Percentiles rank a stretch among this genome's conserved stretches.
These are phyloP conservation scores for Globisporangium parvum DNA, from an alignment of 352 stramenopile genomes.

Conservation along the genomic window DNA sequence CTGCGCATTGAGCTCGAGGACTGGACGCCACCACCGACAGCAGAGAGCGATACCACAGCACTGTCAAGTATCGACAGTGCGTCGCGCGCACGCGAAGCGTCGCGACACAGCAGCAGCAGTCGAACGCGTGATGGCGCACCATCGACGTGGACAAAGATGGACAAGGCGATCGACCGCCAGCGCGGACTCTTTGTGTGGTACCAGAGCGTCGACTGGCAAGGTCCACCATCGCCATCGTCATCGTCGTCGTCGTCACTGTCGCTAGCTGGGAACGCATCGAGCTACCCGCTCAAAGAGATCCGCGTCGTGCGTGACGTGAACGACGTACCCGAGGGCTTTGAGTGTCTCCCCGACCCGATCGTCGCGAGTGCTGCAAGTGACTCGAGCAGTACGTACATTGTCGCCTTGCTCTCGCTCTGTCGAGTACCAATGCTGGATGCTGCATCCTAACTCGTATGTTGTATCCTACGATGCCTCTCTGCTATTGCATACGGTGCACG, in stretches of 20 bases:
- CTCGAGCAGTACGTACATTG: conserved; percentile 25
- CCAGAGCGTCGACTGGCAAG: conserved; percentile 24
- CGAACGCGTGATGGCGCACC: not conserved
- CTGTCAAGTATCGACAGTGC: not conserved
- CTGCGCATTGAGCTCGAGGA: conserved; percentile 37
- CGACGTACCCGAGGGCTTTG: conserved; percentile 64
- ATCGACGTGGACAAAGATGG: conserved; percentile 46
- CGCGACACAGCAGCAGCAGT: conserved; percentile 4
- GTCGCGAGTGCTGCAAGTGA: conserved; percentile 19
- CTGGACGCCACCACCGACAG: conserved; percentile 11
- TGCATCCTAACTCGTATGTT: not conserved
- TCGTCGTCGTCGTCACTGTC: conserved; percentile 8
- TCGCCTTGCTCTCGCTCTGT: conserved; percentile 2
- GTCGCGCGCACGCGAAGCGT: not conserved
- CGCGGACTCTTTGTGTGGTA: conserved; percentile 66
- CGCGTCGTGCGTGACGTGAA: conserved; percentile 59
- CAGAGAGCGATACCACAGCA: too few species aligned
- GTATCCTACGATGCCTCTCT: conserved; percentile 10
- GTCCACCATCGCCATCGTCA: conserved; percentile 9
- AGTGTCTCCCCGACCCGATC: conserved; percentile 43
- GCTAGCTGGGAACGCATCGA: not conserved
- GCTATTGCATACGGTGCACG: not conserved
- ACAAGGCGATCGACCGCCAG: conserved; percentile 68
- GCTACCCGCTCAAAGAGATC: conserved; percentile 72
- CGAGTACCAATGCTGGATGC: not conserved